Percentiles rank a stretch among this genome's conserved stretches.
phyloP scores from a whole-genome alignment of 176 grass and related monocot species.

The Guadua angustifolia region DNA sequence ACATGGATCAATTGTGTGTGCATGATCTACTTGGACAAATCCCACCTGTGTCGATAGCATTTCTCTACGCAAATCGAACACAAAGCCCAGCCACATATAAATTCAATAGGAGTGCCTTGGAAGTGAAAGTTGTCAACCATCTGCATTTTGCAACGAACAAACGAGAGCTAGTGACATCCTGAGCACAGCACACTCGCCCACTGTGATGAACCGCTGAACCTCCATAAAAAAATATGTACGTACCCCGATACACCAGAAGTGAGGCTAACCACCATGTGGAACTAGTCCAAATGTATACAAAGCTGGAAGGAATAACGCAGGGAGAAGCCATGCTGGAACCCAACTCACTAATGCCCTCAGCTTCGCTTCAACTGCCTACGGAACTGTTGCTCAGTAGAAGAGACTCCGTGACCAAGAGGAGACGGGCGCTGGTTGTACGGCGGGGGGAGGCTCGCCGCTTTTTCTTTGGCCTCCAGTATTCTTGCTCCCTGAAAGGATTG shows the following conservation, averaged over 20 bases:
- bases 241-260: conserved; percentile 26
- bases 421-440: conserved; percentile 33
- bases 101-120: background rate
- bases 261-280: conserved; percentile 32
- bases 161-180: background rate
- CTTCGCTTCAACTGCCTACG: background rate
- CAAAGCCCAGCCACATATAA: background rate
- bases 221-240: conserved; percentile 30
- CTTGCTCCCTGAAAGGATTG: conserved; percentile 86
- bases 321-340: background rate
- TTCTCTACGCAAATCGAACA: background rate
- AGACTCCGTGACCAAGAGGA: conserved; percentile 66
- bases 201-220: conserved; percentile 1
- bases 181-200: background rate
- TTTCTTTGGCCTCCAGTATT: conserved; percentile 63
- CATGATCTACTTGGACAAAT: background rate
- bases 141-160: background rate
- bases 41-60: background rate
- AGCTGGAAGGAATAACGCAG: background rate
- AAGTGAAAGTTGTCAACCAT: background rate
- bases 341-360: background rate
- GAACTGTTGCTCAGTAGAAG: conserved; percentile 57
- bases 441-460: conserved; percentile 28
- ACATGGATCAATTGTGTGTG: background rate
- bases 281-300: conserved; percentile 23